These are phyloP conservation scores for Xylaria sp. DNA, from an alignment of 2,329 filamentous ascomycete species.

Conservation along the genomic window DNA sequence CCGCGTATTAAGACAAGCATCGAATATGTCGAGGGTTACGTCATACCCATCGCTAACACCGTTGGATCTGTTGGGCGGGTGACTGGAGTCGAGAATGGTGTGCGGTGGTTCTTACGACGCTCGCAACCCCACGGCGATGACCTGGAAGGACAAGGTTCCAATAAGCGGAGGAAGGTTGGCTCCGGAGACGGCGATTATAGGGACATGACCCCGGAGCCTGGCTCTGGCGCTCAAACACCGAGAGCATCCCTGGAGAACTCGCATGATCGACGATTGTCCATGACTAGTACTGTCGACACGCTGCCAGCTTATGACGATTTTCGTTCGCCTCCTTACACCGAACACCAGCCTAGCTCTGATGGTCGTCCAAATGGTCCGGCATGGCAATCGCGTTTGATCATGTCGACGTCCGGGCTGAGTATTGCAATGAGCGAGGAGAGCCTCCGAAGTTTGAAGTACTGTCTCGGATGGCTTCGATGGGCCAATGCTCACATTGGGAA, in stretches of 20 bases:
- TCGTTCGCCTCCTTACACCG: conserved; percentile 78
- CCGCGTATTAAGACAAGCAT: conserved; percentile 89
- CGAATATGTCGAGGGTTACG: conserved; percentile 88
- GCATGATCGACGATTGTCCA: conserved; percentile 66
- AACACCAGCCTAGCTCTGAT: conserved; percentile 56
- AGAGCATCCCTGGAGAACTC: conserved; percentile 48
- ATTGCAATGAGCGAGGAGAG: conserved; percentile 93
- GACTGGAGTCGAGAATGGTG: conserved; percentile 87
- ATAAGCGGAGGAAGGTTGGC: conserved; percentile 69
- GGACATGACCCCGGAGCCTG: conserved; percentile 45
- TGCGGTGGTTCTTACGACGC: conserved; percentile 82
- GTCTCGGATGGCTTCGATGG: conserved; percentile 80
- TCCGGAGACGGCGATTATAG: conserved; percentile 43
- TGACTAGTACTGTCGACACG: conserved; percentile 75
- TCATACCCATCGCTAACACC: conserved; percentile 86
- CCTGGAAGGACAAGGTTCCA: conserved; percentile 58
- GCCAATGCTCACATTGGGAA: conserved; percentile 84
- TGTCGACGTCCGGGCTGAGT: conserved; percentile 89
- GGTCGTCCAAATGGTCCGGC: conserved; percentile 47
- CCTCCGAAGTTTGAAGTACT: conserved; percentile 84
- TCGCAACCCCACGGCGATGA: conserved; percentile 60
- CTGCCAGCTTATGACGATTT: conserved; percentile 86
- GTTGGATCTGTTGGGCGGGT: conserved; percentile 84
- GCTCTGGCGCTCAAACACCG: conserved; percentile 46
- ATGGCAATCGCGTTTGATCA: conserved; percentile 87